A percentile compares a stretch with the other conserved stretches of the same genome.
These are phyloP conservation scores for Zalerion maritima DNA, from an alignment of 495 filamentous ascomycete species.

Conservation along the genomic window DNA sequence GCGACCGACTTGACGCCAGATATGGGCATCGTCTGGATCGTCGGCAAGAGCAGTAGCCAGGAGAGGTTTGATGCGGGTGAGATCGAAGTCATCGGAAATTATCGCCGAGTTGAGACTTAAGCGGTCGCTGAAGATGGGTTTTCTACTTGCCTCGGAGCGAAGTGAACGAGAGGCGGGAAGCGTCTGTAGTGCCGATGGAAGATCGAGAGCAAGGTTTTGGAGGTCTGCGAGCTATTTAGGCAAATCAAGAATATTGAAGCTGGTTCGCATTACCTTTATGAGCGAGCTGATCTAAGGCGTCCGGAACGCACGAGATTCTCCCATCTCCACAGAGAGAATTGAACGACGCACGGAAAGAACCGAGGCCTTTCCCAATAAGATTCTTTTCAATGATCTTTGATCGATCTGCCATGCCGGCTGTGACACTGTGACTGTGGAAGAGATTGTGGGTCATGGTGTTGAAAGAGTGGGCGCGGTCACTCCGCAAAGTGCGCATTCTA, in stretches of 20 bases:
- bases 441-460: too few relatives aligned
- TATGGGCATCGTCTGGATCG: conserved; percentile 6
- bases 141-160: not conserved
- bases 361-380: conserved; percentile 5
- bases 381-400: conserved; percentile 4
- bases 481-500: too few relatives aligned
- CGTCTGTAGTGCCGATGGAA: conserved; percentile 2
- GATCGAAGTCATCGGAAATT: conserved; percentile 6
- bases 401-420: too few relatives aligned
- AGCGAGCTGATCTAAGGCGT: conserved; percentile 3
- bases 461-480: too few relatives aligned
- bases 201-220: conserved; percentile 2
- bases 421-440: too few relatives aligned
- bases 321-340: too few relatives aligned
- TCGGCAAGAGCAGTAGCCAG: conserved; percentile 11
- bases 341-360: conserved; percentile 3
- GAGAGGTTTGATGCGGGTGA: conserved; percentile 13
- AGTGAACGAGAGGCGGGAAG: conserved; percentile 2
- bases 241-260: too few relatives aligned
- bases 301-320: not conserved
- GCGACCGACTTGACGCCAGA: conserved; percentile 10
- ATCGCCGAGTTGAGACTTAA: not conserved
- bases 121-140: not conserved
- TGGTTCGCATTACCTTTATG: too few relatives aligned
- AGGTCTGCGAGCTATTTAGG: too few relatives aligned